Conservation (phyloP, 2,329 filamentous ascomycete genomes). For the Fusarium algeriense region DNA sequence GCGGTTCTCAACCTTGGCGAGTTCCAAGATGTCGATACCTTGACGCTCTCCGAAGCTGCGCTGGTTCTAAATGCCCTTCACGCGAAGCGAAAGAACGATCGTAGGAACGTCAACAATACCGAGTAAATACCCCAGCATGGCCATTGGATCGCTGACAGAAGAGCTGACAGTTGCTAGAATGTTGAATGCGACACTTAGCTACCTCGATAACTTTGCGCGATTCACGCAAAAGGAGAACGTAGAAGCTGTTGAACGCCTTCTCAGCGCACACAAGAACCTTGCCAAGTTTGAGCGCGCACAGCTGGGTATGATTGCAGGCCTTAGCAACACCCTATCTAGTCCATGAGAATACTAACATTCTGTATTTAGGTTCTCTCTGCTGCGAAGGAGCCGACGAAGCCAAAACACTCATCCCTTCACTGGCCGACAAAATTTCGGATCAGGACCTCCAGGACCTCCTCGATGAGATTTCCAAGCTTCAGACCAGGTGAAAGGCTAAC, state of each 20-base stretch:
- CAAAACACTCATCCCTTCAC: constrained; percentile 91
- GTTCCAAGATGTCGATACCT: constrained; percentile 89
- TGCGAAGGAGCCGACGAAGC: constrained; percentile 95
- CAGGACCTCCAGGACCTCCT: constrained; percentile 88
- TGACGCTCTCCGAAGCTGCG: constrained; percentile 92
- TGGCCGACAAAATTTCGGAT: constrained; percentile 90
- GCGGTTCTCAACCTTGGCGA: constrained; percentile 88
- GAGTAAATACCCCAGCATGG: constrained; percentile 66
- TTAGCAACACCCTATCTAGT: background rate
- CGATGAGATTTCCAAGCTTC: constrained; percentile 89
- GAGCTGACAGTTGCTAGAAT: constrained; percentile 63
- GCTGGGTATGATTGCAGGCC: constrained; percentile 71
- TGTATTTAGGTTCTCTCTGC: constrained; percentile 80
- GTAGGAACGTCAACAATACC: constrained; percentile 85
- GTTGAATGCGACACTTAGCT: constrained; percentile 88
- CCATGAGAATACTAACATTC: constrained; percentile 1
- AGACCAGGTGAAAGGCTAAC: constrained; percentile 52
- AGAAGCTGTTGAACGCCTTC: constrained; percentile 89
- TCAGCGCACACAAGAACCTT: constrained; percentile 82
- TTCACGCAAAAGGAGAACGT: constrained; percentile 97
- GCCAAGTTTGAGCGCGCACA: constrained; percentile 95
- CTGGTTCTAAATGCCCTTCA: constrained; percentile 92
- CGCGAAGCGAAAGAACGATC: constrained; percentile 80
- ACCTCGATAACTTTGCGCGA: constrained; percentile 92
- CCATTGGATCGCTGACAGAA: background rate